A percentile compares a stretch with the other conserved stretches of the same genome.
Evolutionary conservation across 352 stramenopile species (phyloP).

Genomic region (Phytophthora rubi): DNA sequence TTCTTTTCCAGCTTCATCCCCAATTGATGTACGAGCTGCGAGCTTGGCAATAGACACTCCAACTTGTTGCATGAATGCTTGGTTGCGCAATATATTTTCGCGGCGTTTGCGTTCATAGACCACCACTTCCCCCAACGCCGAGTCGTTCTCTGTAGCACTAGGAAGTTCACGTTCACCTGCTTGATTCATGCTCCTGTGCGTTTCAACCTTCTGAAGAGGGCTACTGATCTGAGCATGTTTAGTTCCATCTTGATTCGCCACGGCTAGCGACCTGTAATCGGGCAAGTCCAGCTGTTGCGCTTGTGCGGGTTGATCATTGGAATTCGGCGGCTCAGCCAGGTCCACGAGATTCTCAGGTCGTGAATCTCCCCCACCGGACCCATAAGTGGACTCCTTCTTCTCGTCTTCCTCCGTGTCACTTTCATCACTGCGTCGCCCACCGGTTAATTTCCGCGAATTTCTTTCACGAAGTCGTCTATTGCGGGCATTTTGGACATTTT

Average conservation of each 20-base stretch:
- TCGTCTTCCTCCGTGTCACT: not conserved
- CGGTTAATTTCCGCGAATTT: no score
- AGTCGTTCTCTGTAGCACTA: not conserved
- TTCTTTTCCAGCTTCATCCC: conserved; percentile 11
- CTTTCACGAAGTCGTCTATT: no score
- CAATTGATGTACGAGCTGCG: conserved; percentile 46
- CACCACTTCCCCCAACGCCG: conserved; percentile 22
- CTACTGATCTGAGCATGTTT: not conserved
- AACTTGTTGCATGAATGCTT: conserved; percentile 71
- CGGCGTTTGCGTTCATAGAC: conserved; percentile 74
- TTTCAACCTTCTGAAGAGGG: not conserved
- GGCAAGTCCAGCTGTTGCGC: not conserved
- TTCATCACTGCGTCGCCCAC: not conserved
- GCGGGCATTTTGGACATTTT: no score
- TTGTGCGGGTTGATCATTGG: not conserved
- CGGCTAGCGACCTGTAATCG: not conserved
- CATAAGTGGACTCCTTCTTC: not conserved
- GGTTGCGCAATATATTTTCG: conserved; percentile 75
- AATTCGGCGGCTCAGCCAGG: not conserved
- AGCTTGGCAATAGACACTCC: conserved; percentile 68
- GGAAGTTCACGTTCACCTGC: not conserved
- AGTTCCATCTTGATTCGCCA: not conserved
- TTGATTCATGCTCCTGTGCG: not conserved
- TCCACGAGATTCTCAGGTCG: not conserved
- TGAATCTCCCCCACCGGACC: not conserved